Percentiles rank a stretch among this genome's conserved stretches.
Evolutionary conservation across 495 filamentous ascomycete species (phyloP).

Genomic region (Xylaria cubensis): DNA sequence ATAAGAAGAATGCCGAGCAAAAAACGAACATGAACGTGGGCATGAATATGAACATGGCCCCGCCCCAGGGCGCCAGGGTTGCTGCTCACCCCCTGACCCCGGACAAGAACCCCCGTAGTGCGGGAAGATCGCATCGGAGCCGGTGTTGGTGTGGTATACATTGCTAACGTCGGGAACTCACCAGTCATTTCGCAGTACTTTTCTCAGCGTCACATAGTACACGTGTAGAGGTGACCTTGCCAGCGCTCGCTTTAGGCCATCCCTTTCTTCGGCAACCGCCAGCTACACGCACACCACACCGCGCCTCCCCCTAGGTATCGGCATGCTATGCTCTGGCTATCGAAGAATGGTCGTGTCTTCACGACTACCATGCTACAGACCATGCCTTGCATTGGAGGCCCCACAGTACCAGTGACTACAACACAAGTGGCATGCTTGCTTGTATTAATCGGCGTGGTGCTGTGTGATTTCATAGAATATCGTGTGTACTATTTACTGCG

Average conservation of each 20-base stretch:
- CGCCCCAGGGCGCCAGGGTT: background rate
- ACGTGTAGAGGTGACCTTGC: constrained; percentile 4
- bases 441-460: background rate
- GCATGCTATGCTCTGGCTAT: constrained; percentile 7
- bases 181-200: background rate
- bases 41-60: constrained; percentile 12
- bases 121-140: constrained; percentile 16
- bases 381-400: constrained; percentile 1
- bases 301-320: background rate
- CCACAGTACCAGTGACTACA: background rate
- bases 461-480: constrained; percentile 2
- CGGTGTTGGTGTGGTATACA: background rate
- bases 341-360: background rate
- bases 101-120: constrained; percentile 5
- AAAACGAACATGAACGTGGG: background rate
- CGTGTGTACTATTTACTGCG: background rate
- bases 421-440: background rate
- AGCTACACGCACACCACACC: constrained; percentile 1
- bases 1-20: background rate
- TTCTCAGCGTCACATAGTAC: background rate
- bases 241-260: background rate
- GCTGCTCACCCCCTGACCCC: background rate
- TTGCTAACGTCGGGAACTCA: background rate
- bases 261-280: constrained; percentile 2
- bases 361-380: background rate